Evolutionary conservation across 805 yeast species (phyloP).

Genomic region (Naumovozyma baii): DNA sequence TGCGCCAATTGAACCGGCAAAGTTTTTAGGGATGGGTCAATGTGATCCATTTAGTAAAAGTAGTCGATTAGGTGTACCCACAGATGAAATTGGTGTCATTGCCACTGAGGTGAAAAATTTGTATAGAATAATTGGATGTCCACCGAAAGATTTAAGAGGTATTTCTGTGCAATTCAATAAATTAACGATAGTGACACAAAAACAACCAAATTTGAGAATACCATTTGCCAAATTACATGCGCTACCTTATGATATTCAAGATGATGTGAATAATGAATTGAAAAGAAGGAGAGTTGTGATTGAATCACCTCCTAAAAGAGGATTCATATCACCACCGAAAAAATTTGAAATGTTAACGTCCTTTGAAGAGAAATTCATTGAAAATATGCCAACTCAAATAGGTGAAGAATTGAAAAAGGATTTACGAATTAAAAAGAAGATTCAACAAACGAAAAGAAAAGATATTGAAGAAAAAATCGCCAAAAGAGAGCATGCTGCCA

Average conservation of each 20-base stretch:
- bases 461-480: conserved; percentile 11
- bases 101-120: conserved; percentile 50
- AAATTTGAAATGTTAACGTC: not conserved
- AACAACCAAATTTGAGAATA: conserved; percentile 24
- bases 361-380: conserved; percentile 52
- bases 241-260: conserved; percentile 11
- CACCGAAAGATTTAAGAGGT: conserved; percentile 67
- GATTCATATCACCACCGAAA: not conserved
- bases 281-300: conserved; percentile 7
- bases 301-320: conserved; percentile 1
- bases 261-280: conserved; percentile 11
- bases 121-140: conserved; percentile 46
- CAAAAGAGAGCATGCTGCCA: conserved; percentile 6
- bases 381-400: conserved; percentile 55
- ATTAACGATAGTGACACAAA: conserved; percentile 33
- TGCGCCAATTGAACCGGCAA: conserved; percentile 70
- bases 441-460: conserved; percentile 16
- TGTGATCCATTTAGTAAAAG: conserved; percentile 59
- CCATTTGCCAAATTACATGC: conserved; percentile 24
- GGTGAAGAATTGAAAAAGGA: conserved; percentile 52
- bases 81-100: conserved; percentile 51
- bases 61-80: conserved; percentile 49
- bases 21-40: conserved; percentile 74
- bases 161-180: conserved; percentile 60
- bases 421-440: conserved; percentile 26